Evolutionary conservation across 805 yeast genomes (phyloP), one percentile per base, ranked within the genome.

Genomic region (Schwanniomyces pseudopolymorphus): DNA sequence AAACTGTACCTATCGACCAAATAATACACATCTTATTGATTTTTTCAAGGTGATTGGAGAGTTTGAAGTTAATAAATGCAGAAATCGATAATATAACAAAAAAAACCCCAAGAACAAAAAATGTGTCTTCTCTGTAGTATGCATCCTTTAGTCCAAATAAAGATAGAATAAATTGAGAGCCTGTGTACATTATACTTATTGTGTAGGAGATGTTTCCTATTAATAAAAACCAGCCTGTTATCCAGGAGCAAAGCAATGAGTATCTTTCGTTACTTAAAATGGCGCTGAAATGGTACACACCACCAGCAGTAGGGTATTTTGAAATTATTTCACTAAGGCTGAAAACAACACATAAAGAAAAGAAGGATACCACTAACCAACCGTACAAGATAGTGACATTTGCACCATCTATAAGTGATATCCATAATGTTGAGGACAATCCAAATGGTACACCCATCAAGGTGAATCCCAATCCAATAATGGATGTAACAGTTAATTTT

Each of bases 391-490:
- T 83, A 0, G 94, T 85, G 11, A 82, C 81, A 43, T 85, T 84
- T 1, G 90, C 89, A 7, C 95, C 96, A 63, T 86, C 87, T 8
- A 82, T 74, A 44, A 87, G 66, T 3, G 88, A 85, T 25, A 84
- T 83, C 57, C 84, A 81, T 60, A 87, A 71, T 1, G 90, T 85
- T 3, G 89, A 81, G 8, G 89, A 81, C 55, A 87, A 75, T 1
- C 92, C 90, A 55, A 86, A 76, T 0, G 91, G 92, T 0, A 89
- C 91, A 36, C 89, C 87, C 91, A 87, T 85, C 26, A 87, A 66
- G 1, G 90, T 82, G 60, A 87, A 86, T 0, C 94, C 92, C 20
- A 87, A 67, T 3, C 94, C 96, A 19, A 87, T 79, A 39, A 87
- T 80, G 0, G 91, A 84, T 1, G 81, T 70, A 9, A 85, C 83